Evolutionary conservation across 306 rosid species (phyloP), one percentile per base, ranked within the genome.

Genomic region (Herpetospermum pedunculosum): DNA sequence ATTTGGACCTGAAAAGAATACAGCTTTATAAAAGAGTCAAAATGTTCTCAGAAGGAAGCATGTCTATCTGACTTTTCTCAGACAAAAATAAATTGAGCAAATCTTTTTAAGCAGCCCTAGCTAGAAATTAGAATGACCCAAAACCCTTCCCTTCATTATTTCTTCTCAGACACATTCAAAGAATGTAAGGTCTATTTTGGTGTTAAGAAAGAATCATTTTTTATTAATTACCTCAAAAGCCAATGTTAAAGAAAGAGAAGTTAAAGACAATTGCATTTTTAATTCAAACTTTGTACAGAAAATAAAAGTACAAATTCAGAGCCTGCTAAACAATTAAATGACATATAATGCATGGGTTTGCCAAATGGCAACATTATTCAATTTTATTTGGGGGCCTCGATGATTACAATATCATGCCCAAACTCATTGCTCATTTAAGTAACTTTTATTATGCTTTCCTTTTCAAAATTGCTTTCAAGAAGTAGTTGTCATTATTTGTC

Each of bases 21-120:
- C n/a, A n/a, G n/a, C n/a, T n/a, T n/a, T n/a, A n/a, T n/a, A n/a
- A n/a, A n/a, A n/a, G n/a, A n/a, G n/a, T n/a, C 83, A 81, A 80
- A 79, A 72, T 67, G 78, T 37, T 65, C 0, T 65, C 1, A 38
- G 72, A 65, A 65, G 49, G 49, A 65, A 65, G 83, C 58, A 77
- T 87, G 89, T 86, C 85, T 87, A 86, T 84, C 90, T 82, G 87
- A 35, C 72, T 38, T 38, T 80, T 63, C 74, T 72, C 86, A 87
- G 92, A 90, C 90, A 84, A 85, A 84, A 91, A 85, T 88, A 84
- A 91, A 85, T 88, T 89, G 90, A 83, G 88, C 81, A 92, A n/a
- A n/a, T 90, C 95, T 87, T 88, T 85, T 78, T 40, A 80, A 80
- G 78, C 91, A 84, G 89, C 38, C 38, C 72, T 34, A n/a, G n/a